Percentiles rank a stretch among this genome's conserved stretches.
Conservation (phyloP, 345 rosid species). For the Dipteronia sinensis region DNA sequence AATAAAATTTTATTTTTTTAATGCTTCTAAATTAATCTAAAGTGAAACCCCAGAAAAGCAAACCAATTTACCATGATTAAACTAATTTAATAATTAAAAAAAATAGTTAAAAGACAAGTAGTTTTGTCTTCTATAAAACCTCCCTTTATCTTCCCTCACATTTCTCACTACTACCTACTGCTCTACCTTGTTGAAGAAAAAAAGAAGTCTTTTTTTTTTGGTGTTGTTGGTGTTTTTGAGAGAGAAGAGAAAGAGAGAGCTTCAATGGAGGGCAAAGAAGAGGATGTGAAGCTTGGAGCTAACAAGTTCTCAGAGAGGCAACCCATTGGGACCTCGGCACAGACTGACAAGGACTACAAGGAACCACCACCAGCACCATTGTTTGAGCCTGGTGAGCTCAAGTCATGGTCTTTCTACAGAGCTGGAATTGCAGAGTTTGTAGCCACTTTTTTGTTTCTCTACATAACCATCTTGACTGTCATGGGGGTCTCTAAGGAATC, state of each 20-base stretch:
- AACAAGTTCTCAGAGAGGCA: conserved; percentile 72
- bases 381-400: conserved; percentile 67
- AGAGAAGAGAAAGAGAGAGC: background rate
- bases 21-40: background rate
- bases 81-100: background rate
- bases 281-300: conserved; percentile 67
- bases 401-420: conserved; percentile 74
- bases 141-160: background rate
- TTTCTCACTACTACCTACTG: too few species aligned
- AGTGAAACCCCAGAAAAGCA: background rate
- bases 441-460: conserved; percentile 70
- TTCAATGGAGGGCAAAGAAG: conserved; percentile 68
- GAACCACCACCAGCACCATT: conserved; percentile 63
- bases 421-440: conserved; percentile 70
- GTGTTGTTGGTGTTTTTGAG: background rate
- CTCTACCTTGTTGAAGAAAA: background rate
- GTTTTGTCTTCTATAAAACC: conserved; percentile 37
- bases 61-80: background rate
- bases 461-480: conserved; percentile 65
- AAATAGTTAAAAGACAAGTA: conserved; percentile 5
- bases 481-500: conserved; percentile 49
- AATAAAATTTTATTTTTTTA: background rate
- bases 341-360: conserved; percentile 55
- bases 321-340: conserved; percentile 67
- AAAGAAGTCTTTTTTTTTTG: background rate